A percentile compares a stretch with the other conserved stretches of the same genome.
Evolutionary conservation across 495 filamentous ascomycete genomes (phyloP).

Genomic region (Usnea hakonensis): DNA sequence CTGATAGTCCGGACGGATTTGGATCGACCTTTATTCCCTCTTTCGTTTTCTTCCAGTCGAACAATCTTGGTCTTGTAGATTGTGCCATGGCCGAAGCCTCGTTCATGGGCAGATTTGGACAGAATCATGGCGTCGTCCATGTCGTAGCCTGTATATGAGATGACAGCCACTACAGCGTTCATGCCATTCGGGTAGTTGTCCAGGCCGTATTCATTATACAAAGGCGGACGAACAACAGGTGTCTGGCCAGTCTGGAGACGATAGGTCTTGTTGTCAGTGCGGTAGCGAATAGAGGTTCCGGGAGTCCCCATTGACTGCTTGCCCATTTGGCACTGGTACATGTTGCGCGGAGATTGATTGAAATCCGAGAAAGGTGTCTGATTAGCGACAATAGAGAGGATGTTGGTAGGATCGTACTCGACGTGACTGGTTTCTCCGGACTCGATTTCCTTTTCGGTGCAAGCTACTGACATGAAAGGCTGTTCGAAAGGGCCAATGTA

Average conservation of each 20-base stretch:
- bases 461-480: constrained; percentile 96
- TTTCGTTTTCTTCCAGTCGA: constrained; percentile 63
- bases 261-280: constrained; percentile 96
- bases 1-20: constrained; percentile 45
- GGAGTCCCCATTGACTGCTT: constrained; percentile 99
- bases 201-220: constrained; percentile 92
- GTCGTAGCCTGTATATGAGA: constrained; percentile 97
- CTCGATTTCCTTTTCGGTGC: constrained; percentile 72
- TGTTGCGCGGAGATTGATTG: constrained; percentile 97
- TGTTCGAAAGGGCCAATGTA: constrained; percentile 90
- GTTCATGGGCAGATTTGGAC: constrained; percentile 95
- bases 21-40: constrained; percentile 36
- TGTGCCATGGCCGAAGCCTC: constrained; percentile 92
- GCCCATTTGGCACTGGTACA: constrained; percentile 99
- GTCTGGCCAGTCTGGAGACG: constrained; percentile 93
- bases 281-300: constrained; percentile 73
- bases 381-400: constrained; percentile 94
- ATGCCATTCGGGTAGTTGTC: constrained; percentile 99
- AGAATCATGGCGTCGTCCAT: constrained; percentile 99
- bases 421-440: constrained; percentile 85
- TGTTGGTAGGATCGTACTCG: constrained; percentile 91
- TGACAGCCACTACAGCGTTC: constrained; percentile 94
- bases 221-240: constrained; percentile 80
- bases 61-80: constrained; percentile 96
- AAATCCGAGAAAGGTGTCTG: constrained; percentile 99